Base-by-base conservation (phyloP, 371 early-diverging fungal genomes). In the Apophysomyces elegans region DNA sequence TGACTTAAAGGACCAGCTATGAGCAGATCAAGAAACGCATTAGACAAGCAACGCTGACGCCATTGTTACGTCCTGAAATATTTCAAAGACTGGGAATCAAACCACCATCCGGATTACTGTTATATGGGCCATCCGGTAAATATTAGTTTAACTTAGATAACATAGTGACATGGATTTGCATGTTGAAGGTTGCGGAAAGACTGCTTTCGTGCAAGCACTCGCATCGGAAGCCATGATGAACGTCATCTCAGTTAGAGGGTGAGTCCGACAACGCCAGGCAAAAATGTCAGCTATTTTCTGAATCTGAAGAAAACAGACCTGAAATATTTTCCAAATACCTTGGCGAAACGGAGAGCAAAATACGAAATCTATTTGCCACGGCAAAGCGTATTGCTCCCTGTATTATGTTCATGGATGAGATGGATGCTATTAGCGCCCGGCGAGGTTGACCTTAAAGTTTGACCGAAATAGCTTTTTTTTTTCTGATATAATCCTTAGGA, bases 361-460 rank as follows among this genome's bases (percentile, higher is more conserved):
- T 99, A 16, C 84, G 97, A 54, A 71, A 82, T 2, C 64, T 96
- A n/a, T 99, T 97, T 88, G 86, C 88, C 1, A 80, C 85, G 45
- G 97, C 99, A 0, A 88, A 92, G 44, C 75, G 88, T 26, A 76
- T 93, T 21, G 84, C 90, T 13, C 99, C 97, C 0, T 96, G 95
- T 70, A 86, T 97, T 16, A 60, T 99, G 44, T 94, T 97, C 71
- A 83, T 97, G 62, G 99, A 99, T 76, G 96, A 91, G 75, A 84
- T 94, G 83, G 95, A 94, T 70, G 84, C 93, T 0, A 88, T 97
- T 37, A 95, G 91, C 13, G 83, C 93, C 2, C 89, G 87, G 45
- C 72, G 96, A 80, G 91, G 93, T 80, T 66, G 68, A 38, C 57
- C 32, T 26, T 46, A n/a, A 32, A 45, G 13, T 2, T 9, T 18